These are phyloP conservation scores for Pueraria montana DNA, from an alignment of 306 rosid genomes.

Conservation along the genomic window DNA sequence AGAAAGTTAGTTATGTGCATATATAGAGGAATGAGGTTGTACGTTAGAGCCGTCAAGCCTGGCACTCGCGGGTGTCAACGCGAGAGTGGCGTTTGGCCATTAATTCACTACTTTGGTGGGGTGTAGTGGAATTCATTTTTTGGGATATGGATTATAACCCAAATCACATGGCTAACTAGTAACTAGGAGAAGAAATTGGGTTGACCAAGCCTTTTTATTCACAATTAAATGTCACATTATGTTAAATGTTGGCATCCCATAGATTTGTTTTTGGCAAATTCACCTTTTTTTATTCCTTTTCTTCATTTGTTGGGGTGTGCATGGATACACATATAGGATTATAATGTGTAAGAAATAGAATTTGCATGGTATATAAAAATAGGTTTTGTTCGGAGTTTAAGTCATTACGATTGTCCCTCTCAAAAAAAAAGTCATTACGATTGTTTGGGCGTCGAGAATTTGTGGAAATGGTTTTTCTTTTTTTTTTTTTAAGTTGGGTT, in stretches of 20 bases:
- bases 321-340: neutral
- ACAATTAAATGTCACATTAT: neutral
- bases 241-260: neutral
- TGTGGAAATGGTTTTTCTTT: neutral
- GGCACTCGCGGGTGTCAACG: conserved; percentile 63
- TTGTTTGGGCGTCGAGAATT: neutral
- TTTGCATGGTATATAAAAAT: neutral
- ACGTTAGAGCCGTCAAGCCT: conserved; percentile 55
- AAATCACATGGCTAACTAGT: neutral
- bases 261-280: neutral
- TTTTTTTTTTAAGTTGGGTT: neutral
- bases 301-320: neutral
- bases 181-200: neutral
- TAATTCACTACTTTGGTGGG: conserved; percentile 31
- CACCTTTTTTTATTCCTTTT: neutral
- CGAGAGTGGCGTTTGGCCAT: conserved; percentile 61
- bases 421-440: no score
- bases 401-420: no score
- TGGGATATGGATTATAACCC: neutral
- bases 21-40: conserved; percentile 49
- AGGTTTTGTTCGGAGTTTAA: neutral
- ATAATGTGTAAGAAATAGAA: neutral
- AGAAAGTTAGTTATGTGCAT: conserved; percentile 54
- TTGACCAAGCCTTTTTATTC: neutral
- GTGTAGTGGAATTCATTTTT: neutral